These are phyloP conservation scores for Tanacetum coccineum DNA, from an alignment of 129 eudicot species.

Conservation along the genomic window DNA sequence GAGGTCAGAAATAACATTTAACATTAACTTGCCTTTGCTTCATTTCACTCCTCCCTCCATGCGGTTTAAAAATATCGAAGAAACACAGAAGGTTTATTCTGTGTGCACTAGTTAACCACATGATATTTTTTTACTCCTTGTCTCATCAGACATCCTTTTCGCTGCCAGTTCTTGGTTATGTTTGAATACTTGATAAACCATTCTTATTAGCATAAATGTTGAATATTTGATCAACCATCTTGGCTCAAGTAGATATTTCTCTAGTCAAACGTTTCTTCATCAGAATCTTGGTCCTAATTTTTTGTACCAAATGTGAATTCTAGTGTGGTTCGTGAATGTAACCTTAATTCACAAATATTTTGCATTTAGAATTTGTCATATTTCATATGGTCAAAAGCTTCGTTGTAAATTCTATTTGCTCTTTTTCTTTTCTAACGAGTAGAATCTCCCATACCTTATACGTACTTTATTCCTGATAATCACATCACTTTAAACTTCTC, in stretches of 20 bases:
- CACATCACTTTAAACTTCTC: conserved; percentile 1
- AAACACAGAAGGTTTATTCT: not conserved
- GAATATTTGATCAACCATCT: not conserved
- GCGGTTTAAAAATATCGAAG: not conserved
- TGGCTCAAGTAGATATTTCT: not conserved
- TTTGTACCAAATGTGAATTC: conserved; percentile 8
- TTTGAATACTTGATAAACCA: not conserved
- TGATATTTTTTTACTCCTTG: no score
- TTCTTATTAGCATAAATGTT: not conserved
- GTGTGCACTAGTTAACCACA: no score
- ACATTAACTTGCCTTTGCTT: conserved; percentile 13
- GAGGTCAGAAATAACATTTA: conserved; percentile 48
- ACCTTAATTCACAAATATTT: not conserved
- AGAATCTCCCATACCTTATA: not conserved
- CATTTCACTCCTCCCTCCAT: conserved; percentile 4
- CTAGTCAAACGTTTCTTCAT: conserved; percentile 8
- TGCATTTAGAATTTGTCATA: not conserved
- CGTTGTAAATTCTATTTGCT: conserved; percentile 10
- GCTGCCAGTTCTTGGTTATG: not conserved
- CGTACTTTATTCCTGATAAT: not conserved
- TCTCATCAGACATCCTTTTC: no score
- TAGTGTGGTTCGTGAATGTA: not conserved
- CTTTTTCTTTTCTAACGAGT: conserved; percentile 5
- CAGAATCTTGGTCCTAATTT: conserved; percentile 1
- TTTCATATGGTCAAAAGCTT: conserved; percentile 4